Percentiles rank a stretch among this genome's conserved stretches.
Evolutionary conservation across 768 basidiomycete genomes (phyloP).

Genomic region (Chlorophyllum brunneum): DNA sequence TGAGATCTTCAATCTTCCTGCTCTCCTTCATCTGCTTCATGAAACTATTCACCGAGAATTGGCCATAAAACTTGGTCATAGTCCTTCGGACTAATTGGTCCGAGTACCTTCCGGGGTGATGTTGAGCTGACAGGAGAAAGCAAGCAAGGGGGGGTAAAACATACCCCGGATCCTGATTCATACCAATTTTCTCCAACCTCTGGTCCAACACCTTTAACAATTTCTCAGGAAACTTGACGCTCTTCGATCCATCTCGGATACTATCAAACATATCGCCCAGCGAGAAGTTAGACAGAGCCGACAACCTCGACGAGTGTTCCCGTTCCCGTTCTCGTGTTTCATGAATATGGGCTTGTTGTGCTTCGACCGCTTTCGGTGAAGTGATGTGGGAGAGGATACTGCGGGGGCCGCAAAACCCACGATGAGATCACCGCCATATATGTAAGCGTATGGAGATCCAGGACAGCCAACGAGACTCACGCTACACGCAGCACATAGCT

Average conservation of each 20-base stretch:
- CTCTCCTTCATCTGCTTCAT: conserved; percentile 92
- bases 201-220: conserved; percentile 86
- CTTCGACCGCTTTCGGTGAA: conserved; percentile 50
- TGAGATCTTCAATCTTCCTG: conserved; percentile 95
- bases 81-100: conserved; percentile 88
- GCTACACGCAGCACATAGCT: conserved; percentile 84
- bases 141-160: conserved; percentile 27
- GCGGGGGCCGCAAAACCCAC: background rate
- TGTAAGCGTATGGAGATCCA: conserved; percentile 7
- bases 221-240: conserved; percentile 92
- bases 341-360: conserved; percentile 23
- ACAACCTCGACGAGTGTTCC: conserved; percentile 66
- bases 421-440: conserved; percentile 10
- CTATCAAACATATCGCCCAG: conserved; percentile 68
- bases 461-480: conserved; percentile 44
- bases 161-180: conserved; percentile 88
- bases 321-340: conserved; percentile 44
- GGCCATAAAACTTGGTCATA: conserved; percentile 90
- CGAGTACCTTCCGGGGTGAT: conserved; percentile 73
- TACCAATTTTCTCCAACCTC: conserved; percentile 87
- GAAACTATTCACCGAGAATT: conserved; percentile 82
- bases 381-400: conserved; percentile 74
- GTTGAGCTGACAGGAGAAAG: background rate
- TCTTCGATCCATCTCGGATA: conserved; percentile 70
- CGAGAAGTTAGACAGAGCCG: conserved; percentile 62